Evolutionary conservation across 345 rosid species (phyloP).

Genomic region (Conringia planisiliqua): DNA sequence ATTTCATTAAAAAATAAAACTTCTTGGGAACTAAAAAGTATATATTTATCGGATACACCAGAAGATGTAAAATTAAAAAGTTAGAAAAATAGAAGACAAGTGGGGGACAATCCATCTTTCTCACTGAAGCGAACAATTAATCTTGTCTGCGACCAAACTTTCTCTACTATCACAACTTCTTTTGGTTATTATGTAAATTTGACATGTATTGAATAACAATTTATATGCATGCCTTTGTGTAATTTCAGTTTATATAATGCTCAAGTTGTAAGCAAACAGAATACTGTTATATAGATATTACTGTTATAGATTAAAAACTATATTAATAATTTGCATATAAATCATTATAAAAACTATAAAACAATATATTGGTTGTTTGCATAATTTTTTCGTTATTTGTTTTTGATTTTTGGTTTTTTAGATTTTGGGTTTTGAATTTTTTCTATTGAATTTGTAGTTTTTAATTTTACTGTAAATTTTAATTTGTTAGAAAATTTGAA

Average conservation of each 20-base stretch:
- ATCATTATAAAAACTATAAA: too few species aligned
- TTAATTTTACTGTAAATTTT: too few species aligned
- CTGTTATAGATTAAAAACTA: neutral
- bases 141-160: slow-evolving; percentile 1
- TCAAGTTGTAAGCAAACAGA: neutral
- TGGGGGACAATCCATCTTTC: slow-evolving; percentile 20
- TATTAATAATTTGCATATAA: too few species aligned
- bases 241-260: neutral
- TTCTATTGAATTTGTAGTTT: too few species aligned
- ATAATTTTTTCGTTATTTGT: too few species aligned
- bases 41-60: neutral
- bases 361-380: too few species aligned
- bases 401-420: neutral
- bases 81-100: slow-evolving; percentile 1
- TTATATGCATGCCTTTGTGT: neutral
- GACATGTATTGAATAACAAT: neutral
- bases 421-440: neutral
- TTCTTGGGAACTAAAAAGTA: neutral
- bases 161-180: neutral
- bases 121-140: slow-evolving; percentile 6
- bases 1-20: neutral
- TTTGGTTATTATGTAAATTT: neutral
- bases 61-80: neutral
- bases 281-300: neutral
- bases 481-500: too few species aligned